Base-by-base conservation (phyloP, 495 filamentous ascomycete genomes). In the Penicillium cinerascens region DNA sequence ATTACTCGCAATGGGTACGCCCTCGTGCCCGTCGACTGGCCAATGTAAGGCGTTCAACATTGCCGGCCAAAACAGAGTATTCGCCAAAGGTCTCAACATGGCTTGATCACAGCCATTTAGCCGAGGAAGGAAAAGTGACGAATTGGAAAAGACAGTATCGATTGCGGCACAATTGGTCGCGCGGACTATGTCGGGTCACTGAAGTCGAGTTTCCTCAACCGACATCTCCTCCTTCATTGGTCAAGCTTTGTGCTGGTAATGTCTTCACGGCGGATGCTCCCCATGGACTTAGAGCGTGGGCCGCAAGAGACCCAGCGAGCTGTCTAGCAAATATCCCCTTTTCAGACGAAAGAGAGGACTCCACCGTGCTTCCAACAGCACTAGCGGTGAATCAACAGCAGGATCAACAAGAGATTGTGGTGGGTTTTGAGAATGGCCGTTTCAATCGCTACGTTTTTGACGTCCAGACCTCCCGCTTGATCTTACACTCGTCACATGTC, bases 101-200 rank as follows among this genome's bases (percentile, higher is more conserved):
- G 92, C 79, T 91, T n/a, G 88, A 89, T 50, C 89, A 84, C 51
- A 74, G 79, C 49, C 75, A 79, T 52, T 67, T 87, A 21, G 74
- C 82, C 16, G 70, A 71, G 39, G 76, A 73, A 25, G 78, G 73
- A 29, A 67, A 55, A 18, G 59, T 66, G 18, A 87, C 82, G 13
- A 79, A 88, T 67, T 98, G 93, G 93, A 97, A 97, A 75, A 78
- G 79, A 46, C 87, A 93, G 58, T 98, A 92, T 69, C 91, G 87
- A 60, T 77, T 97, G 29, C 81, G 88, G 45, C 87, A 97, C 62
- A 97, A 97, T 66, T 98, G 93, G 93, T 82, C 85, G 16, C 83
- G 79, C 54, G 93, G 93, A 21, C 84, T 82, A 55, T 96, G 92
- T 53, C 83, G 81, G 40, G 81, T 95, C 2, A 86, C 84, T 23